Evolutionary conservation across 148 eudicot species (phyloP), one percentile per base, ranked within the genome.

Genomic region (Chenopodium berlandieri): DNA sequence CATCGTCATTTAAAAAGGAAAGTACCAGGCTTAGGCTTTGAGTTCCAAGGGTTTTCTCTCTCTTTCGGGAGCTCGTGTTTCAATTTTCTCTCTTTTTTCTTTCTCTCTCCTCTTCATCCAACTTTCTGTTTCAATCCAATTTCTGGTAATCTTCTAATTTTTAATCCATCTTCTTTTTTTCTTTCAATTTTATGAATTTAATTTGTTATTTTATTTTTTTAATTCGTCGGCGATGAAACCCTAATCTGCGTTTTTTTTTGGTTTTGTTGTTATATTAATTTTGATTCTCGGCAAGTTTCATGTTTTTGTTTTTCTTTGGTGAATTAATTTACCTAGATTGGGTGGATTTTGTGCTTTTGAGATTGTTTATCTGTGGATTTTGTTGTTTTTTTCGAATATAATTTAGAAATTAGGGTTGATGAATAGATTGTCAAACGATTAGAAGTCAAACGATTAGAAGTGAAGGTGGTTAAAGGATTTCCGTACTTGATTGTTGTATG

Each of bases 111-210:
- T 75, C 50, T 19, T 11, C 40, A 69, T 4, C 10, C 67, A 65
- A 20, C 2, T 83, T 74, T 37, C 44, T 67, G 9, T 19, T 74
- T 22, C 54, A 74, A 73, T 58, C 54, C 2, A 79, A 67, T 47
- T 66, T 32, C 30, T 66, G 75, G 68, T 79, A 78, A 20, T 60
- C 25, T 58, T 16, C 68, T 9, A 37, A 46, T 40, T 65, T 68
- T 31, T 13, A 40, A 71, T 12, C 47, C 60, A 7, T 9, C 19
- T 2, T 30, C 9, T 11, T 40, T 81, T 62, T 20, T n/a, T 37
- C 40, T 56, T 34, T 71, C 1, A 11, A 11, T 23, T 40, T 5
- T 32, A 14, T 44, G 13, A 22, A 37, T 65, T 4, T 31, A 3
- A 20, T 12, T 50, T 16, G 47, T 54, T 12, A 6, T 27, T 27